Evolutionary conservation across 345 rosid genomes (phyloP).

Genomic region (Xanthoceras sorbifolium): DNA sequence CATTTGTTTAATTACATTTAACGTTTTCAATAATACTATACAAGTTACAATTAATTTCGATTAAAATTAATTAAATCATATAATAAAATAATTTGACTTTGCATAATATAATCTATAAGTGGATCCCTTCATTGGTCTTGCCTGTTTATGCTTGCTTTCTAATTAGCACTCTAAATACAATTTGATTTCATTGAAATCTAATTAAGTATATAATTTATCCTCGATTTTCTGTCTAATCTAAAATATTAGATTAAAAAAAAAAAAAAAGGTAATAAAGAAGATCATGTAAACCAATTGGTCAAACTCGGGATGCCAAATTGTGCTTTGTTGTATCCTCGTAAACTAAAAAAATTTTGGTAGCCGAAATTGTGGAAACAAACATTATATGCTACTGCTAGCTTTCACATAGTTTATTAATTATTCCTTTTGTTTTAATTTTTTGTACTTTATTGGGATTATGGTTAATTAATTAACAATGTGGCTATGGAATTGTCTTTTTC

Average conservation of each 20-base stretch:
- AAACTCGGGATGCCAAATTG: slow-evolving; percentile 11
- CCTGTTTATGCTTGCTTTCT: slow-evolving; percentile 4
- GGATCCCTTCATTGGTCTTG: slow-evolving; percentile 14
- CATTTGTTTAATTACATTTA: neutral
- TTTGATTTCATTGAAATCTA: too few relatives aligned
- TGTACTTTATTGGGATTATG: neutral
- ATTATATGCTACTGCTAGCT: slow-evolving; percentile 5
- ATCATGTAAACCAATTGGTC: neutral
- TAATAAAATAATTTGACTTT: neutral
- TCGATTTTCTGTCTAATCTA: neutral
- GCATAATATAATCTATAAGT: neutral
- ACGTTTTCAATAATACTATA: neutral
- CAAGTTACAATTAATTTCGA: slow-evolving; percentile 7
- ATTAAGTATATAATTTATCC: too few relatives aligned
- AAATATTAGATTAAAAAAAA: too few relatives aligned
- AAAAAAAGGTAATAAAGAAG: too few relatives aligned
- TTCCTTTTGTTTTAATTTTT: neutral
- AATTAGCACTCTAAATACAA: neutral
- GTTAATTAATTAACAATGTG: neutral
- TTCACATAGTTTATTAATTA: neutral
- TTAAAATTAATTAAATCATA: slow-evolving; percentile 1
- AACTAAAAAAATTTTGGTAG: neutral
- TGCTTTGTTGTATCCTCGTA: neutral
- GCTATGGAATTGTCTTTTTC: neutral
- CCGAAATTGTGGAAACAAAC: slow-evolving; percentile 28